These are phyloP conservation scores for Stachybotrys chartarum DNA, from an alignment of 2,329 filamentous ascomycete genomes.

Conservation along the genomic window DNA sequence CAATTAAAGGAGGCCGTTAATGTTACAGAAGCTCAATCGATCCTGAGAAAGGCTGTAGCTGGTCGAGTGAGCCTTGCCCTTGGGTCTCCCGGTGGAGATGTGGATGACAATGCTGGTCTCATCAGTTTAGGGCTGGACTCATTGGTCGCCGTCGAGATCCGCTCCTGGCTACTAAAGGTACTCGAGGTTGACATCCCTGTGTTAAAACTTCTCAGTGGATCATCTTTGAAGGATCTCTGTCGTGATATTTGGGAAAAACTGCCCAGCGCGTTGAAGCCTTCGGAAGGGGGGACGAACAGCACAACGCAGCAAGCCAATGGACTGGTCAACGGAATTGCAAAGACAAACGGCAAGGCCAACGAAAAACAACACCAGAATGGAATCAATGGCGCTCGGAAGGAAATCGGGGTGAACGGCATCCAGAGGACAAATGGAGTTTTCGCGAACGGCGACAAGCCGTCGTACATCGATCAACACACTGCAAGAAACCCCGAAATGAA, in stretches of 20 bases:
- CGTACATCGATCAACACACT: background rate
- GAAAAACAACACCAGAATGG: background rate
- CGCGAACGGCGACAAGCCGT: background rate
- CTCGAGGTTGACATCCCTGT: slow-evolving; percentile 33
- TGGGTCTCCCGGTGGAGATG: background rate
- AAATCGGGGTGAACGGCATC: background rate
- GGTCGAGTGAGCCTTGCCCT: background rate
- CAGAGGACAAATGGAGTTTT: background rate
- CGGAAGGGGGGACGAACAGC: background rate
- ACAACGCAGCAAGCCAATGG: background rate
- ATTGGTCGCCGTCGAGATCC: slow-evolving; percentile 9
- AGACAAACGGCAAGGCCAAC: background rate
- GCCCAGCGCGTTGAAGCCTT: background rate
- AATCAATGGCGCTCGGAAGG: background rate
- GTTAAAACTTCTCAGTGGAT: slow-evolving; percentile 30
- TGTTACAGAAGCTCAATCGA: background rate
- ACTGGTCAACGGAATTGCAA: background rate
- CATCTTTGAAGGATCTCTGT: background rate
- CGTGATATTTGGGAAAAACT: background rate
- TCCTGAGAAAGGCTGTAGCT: background rate
- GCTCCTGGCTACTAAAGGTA: slow-evolving; percentile 38
- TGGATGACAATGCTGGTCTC: background rate
- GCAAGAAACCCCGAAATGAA: background rate
- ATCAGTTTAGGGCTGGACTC: background rate
- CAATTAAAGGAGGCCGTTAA: background rate